Conservation (phyloP, 2,329 filamentous ascomycete genomes). For the Aureobasidium sp. region DNA sequence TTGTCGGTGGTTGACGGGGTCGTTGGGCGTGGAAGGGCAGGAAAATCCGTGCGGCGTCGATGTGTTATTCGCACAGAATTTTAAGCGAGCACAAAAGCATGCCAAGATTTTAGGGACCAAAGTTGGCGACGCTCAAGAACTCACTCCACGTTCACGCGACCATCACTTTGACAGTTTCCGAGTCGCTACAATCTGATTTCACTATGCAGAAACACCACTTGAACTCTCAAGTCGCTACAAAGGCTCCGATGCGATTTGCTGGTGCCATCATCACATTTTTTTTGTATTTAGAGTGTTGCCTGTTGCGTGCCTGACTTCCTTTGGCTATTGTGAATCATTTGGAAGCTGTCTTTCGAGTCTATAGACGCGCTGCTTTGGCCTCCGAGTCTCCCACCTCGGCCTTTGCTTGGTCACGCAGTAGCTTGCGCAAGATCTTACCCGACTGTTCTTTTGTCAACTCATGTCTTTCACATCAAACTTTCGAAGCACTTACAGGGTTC, state of each 20-base stretch:
- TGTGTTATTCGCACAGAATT: slow-evolving; percentile 1
- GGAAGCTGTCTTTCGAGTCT: background rate
- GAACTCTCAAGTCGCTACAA: too few relatives aligned
- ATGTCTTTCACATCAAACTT: background rate
- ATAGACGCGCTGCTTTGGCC: slow-evolving; percentile 22
- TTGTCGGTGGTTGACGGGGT: slow-evolving; percentile 22
- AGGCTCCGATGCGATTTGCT: too few relatives aligned
- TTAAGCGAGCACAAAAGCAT: slow-evolving; percentile 7
- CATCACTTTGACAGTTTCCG: background rate
- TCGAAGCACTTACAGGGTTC: slow-evolving; percentile 47
- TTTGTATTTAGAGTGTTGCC: too few relatives aligned
- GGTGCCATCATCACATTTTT: background rate
- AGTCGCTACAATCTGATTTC: too few relatives aligned
- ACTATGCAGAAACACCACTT: too few relatives aligned
- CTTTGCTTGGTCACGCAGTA: slow-evolving; percentile 52
- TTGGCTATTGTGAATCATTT: background rate
- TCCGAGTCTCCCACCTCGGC: slow-evolving; percentile 39
- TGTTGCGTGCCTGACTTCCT: background rate
- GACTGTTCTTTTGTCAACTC: slow-evolving; percentile 36
- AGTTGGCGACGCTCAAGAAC: background rate
- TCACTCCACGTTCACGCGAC: background rate
- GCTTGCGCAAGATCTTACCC: slow-evolving; percentile 59
- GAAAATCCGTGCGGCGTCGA: background rate
- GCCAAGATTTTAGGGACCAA: background rate
- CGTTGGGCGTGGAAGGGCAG: slow-evolving; percentile 6